phyloP scores from a whole-genome alignment of 495 filamentous ascomycete genomes.

The Pyrenula aspistea region DNA sequence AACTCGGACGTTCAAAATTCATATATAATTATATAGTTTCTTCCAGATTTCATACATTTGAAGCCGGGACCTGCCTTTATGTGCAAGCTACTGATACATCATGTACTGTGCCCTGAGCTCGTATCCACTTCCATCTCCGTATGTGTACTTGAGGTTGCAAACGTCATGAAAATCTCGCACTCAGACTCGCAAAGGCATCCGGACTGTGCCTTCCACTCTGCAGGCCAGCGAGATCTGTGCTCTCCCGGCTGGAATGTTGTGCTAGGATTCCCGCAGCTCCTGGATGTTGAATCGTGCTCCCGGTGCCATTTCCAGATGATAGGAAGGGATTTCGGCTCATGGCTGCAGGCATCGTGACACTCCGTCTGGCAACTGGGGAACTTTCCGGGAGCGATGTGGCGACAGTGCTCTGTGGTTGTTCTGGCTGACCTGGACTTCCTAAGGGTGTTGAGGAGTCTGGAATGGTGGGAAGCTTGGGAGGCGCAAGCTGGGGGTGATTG shows the following conservation, averaged over 20 bases:
- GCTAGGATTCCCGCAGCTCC: slow-evolving; percentile 6
- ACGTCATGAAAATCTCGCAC: slow-evolving; percentile 38
- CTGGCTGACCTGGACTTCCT: slow-evolving; percentile 10
- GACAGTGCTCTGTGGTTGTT: slow-evolving; percentile 6
- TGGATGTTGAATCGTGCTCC: slow-evolving; percentile 5
- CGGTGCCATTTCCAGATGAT: slow-evolving; percentile 3
- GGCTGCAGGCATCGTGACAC: slow-evolving; percentile 16
- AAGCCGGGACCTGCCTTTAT: no score
- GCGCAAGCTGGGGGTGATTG: slow-evolving; percentile 62
- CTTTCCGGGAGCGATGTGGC: slow-evolving; percentile 12
- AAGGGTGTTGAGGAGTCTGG: slow-evolving; percentile 20
- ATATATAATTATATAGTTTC: no score
- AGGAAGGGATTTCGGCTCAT: slow-evolving; percentile 31
- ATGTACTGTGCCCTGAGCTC: no score
- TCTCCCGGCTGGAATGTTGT: slow-evolving; percentile 60
- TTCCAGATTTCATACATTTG: no score
- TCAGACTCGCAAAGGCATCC: slow-evolving; percentile 93
- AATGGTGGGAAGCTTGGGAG: slow-evolving; percentile 24
- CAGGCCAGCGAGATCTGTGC: slow-evolving; percentile 66
- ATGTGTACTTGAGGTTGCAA: no score
- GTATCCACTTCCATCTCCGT: no score
- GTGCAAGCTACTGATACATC: no score
- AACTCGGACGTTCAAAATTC: no score
- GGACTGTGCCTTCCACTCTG: slow-evolving; percentile 80
- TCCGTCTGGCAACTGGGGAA: slow-evolving; percentile 18